These are phyloP conservation scores for Capronia epimyces DNA, from an alignment of 2,329 filamentous ascomycete genomes.

Conservation along the genomic window DNA sequence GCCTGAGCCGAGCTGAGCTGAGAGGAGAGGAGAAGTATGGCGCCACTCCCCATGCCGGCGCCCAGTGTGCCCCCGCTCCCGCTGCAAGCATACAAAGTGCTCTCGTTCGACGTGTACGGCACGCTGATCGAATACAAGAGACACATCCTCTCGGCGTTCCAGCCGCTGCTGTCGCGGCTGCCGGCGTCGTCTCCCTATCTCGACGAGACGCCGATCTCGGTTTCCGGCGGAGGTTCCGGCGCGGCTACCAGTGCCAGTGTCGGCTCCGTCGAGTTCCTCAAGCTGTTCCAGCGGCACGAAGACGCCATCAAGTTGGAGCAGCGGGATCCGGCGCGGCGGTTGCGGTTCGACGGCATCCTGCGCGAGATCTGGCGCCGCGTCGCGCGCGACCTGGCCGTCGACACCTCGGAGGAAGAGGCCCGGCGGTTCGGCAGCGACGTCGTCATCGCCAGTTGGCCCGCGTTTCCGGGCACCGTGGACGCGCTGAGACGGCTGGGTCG, in stretches of 20 bases:
- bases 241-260: too few species aligned
- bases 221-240: too few species aligned
- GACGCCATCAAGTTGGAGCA: constrained; percentile 47
- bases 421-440: constrained; percentile 41
- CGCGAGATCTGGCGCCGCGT: constrained; percentile 40
- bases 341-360: constrained; percentile 58
- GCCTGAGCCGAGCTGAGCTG: too few species aligned
- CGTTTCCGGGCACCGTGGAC: constrained; percentile 53
- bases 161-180: constrained; percentile 33
- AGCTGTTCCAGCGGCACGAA: constrained; percentile 46
- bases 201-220: constrained; percentile 31
- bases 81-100: constrained; percentile 35
- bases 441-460: constrained; percentile 49
- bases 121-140: constrained; percentile 73
- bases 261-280: constrained; percentile 38
- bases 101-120: constrained; percentile 75
- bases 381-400: constrained; percentile 30
- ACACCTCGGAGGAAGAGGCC: constrained; percentile 34
- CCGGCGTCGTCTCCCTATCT: constrained; percentile 26
- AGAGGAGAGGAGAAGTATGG: not conserved
- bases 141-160: constrained; percentile 55
- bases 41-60: constrained; percentile 26
- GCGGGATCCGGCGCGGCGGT: too few species aligned
- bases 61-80: constrained; percentile 24
- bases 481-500: constrained; percentile 47